Evolutionary conservation across 2,329 filamentous ascomycete species (phyloP).

Genomic region (Dendrostoma leiphaemia): DNA sequence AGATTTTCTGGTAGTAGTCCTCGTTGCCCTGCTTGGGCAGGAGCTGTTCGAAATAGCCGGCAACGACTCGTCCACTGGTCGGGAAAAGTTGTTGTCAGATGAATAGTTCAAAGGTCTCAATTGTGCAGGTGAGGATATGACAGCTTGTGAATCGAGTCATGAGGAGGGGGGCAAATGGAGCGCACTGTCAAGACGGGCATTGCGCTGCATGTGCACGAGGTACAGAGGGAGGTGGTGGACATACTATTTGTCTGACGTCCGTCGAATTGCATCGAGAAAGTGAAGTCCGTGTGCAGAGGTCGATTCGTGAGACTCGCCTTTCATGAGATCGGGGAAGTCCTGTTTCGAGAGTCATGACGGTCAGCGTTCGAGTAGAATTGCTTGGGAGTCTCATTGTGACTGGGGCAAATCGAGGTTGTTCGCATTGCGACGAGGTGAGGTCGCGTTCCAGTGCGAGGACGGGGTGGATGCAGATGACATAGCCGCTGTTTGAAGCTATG

Average conservation of each 20-base stretch:
- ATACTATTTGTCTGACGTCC: slow-evolving; percentile 80
- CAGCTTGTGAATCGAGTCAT: slow-evolving; percentile 5
- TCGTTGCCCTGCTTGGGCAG: slow-evolving; percentile 62
- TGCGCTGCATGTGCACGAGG: background rate
- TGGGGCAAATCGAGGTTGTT: slow-evolving; percentile 1
- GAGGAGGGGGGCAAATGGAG: slow-evolving; percentile 2
- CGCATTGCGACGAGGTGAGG: slow-evolving; percentile 8
- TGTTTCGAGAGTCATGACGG: slow-evolving; percentile 18
- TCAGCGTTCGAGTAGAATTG: slow-evolving; percentile 12
- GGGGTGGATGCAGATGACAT: background rate
- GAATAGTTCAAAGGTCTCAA: background rate
- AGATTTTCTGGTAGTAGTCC: slow-evolving; percentile 75
- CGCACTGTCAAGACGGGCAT: slow-evolving; percentile 1
- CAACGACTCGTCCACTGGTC: slow-evolving; percentile 67
- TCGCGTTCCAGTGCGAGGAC: background rate
- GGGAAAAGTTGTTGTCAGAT: slow-evolving; percentile 20
- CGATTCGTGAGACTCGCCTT: slow-evolving; percentile 63
- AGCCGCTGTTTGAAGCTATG: slow-evolving; percentile 1
- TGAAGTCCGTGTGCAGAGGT: slow-evolving; percentile 70
- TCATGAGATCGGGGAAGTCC: slow-evolving; percentile 45
- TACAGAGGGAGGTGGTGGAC: slow-evolving; percentile 27
- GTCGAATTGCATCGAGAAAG: slow-evolving; percentile 72
- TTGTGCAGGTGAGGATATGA: slow-evolving; percentile 10
- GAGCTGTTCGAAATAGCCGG: slow-evolving; percentile 72
- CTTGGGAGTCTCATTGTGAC: background rate